Evolutionary conservation across 352 stramenopile genomes (phyloP), one percentile per base, ranked within the genome.

Genomic region (Phytopythium aichiense): DNA sequence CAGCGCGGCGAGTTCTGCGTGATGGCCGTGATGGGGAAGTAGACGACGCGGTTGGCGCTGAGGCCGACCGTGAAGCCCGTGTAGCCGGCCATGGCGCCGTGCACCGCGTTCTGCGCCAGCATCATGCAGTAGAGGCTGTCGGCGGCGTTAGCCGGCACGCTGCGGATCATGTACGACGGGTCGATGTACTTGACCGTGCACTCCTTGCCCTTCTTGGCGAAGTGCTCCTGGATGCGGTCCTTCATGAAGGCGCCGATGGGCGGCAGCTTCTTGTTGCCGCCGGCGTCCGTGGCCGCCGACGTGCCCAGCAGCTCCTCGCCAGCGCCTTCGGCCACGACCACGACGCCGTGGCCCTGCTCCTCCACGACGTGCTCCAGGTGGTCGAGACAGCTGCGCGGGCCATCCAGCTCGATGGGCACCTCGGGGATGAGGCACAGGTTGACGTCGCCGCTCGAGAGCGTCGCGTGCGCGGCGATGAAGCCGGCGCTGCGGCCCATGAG

Each of bases 381-480:
- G 15, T 94, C 88, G 18, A 98, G 72, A 65, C 93, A 98, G 67
- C 89, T 94, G 52, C 76, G 86, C 11, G 88, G 75, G 38, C 97
- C 97, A 20, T 98, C 88, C 42, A 99, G 78, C 58, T 98, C 90
- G 70, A 98, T 98, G 12, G 95, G 92, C 37, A 99, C 91, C 76
- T 99, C 97, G 0, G 97, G 97, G 43, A 99, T 85, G 23, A 99
- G 81, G 69, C 97, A 99, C n/a, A 99, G 74, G 71, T 99, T 97
- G 56, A 99, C 97, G 70, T 99, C 97, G 35, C 95, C 94, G 56
- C 90, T 98, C 13, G 95, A 96, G 61, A 99, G 87, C 45, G 96
- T 98, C 13, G 97, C 95, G 79, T 99, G 95, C 7, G 93, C 93
- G 23, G 97, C 96, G 67, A 99, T 99, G 72, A 98, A 99, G 57